Evolutionary conservation across 2,329 filamentous ascomycete genomes (phyloP).

Genomic region (Coniochaeta ligniaria): DNA sequence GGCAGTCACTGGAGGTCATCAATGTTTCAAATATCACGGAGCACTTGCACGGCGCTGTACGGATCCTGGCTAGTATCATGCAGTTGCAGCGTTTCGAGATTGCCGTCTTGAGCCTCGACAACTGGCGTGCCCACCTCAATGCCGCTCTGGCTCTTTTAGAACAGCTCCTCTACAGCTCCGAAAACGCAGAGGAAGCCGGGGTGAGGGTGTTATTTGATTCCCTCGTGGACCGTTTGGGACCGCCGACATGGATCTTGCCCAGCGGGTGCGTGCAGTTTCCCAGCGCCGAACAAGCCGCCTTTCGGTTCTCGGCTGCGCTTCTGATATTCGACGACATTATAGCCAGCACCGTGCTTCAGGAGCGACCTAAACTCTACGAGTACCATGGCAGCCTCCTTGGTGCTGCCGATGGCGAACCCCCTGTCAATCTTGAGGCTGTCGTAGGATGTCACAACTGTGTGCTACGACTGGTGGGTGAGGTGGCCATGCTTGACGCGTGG

Average conservation of each 20-base stretch:
- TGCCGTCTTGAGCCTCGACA: conserved; percentile 23
- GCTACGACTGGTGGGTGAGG: conserved; percentile 43
- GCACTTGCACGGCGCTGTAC: conserved; percentile 17
- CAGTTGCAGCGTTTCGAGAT: conserved; percentile 34
- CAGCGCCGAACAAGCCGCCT: conserved; percentile 23
- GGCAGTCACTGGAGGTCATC: conserved; percentile 19
- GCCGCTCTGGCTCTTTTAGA: conserved; percentile 32
- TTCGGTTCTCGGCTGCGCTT: conserved; percentile 23
- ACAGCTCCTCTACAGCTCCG: conserved; percentile 19
- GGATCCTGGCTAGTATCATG: conserved; percentile 30
- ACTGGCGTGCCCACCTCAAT: conserved; percentile 34
- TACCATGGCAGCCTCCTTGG: conserved; percentile 21
- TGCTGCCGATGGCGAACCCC: conserved; percentile 12
- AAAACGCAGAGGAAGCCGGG: conserved; percentile 15
- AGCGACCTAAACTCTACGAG: conserved; percentile 22
- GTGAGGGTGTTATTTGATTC: conserved; percentile 13
- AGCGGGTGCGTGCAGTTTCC: conserved; percentile 13
- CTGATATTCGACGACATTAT: conserved; percentile 30
- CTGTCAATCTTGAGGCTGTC: conserved; percentile 40
- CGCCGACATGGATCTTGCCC: conserved; percentile 2
- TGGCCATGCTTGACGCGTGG: conserved; percentile 46
- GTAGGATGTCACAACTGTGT: conserved; percentile 52
- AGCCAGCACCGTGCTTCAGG: conserved; percentile 22
- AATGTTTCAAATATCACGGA: conserved; percentile 15
- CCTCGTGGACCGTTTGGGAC: neutral